These are phyloP conservation scores for Tulasnella sp. DNA, from an alignment of 768 basidiomycete species.

Conservation along the genomic window DNA sequence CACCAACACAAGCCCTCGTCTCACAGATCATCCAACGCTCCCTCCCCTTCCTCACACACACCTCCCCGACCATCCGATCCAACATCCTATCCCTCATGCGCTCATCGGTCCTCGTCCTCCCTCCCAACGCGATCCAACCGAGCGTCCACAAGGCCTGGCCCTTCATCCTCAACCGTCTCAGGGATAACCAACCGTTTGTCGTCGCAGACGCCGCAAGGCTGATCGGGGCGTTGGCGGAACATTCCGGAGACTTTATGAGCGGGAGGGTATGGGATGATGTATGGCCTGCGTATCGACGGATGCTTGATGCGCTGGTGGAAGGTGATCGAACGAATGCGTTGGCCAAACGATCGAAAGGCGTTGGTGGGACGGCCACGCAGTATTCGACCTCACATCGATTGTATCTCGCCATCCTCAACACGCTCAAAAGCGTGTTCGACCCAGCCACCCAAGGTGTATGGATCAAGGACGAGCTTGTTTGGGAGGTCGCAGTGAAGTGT, in stretches of 20 bases:
- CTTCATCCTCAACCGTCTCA: conserved; percentile 76
- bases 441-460: neutral
- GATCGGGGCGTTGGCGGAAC: conserved; percentile 54
- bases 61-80: conserved; percentile 74
- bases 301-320: conserved; percentile 50
- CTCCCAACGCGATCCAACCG: conserved; percentile 65
- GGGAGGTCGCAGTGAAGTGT: conserved; percentile 71
- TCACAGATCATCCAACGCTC: conserved; percentile 81
- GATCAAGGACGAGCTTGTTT: conserved; percentile 55
- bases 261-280: conserved; percentile 80
- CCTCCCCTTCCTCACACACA: conserved; percentile 82
- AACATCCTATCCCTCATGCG: conserved; percentile 67
- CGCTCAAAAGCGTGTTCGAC: conserved; percentile 49
- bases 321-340: conserved; percentile 60
- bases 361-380: conserved; percentile 35
- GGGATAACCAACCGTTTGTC: conserved; percentile 65
- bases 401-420: conserved; percentile 61
- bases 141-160: conserved; percentile 87
- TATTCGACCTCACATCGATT: conserved; percentile 75
- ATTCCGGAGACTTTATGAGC: conserved; percentile 79
- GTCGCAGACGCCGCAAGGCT: conserved; percentile 63
- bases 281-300: conserved; percentile 68
- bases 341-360: conserved; percentile 39
- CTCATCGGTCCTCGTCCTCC: conserved; percentile 55
- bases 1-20: conserved; percentile 62